Evolutionary conservation across 768 basidiomycete species (phyloP), one percentile per base, ranked within the genome.

Genomic region (Brasilioporus rufonigricans): DNA sequence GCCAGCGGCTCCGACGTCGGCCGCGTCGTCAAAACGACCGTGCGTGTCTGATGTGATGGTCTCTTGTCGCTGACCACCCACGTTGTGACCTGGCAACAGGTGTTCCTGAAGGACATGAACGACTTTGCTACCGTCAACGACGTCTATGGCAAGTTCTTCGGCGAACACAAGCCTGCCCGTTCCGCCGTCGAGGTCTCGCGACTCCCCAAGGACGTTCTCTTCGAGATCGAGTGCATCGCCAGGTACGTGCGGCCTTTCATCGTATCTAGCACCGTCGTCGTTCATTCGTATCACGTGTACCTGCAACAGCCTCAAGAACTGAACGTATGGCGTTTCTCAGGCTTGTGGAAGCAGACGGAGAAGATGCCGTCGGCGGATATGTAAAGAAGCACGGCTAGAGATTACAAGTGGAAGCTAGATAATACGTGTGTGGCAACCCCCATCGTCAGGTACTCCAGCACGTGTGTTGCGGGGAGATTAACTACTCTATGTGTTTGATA

Each of bases 171-270:
- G 72, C 96, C 97, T 44, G 94, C 97, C 4, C 80, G 97, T 57
- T 93, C 93, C 29, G 85, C 89, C 31, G 91, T 99, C 49, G 93
- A 98, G 75, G 92, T 93, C 31, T 77, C 87, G 32, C 79, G 92
- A 43, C 79, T 98, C 50, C 96, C 96, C 11, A 91, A 87, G 69
- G 91, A 93, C 64, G 95, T 92, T 10, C 77, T 95, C 33, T 85
- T 97, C 48, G 96, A 98, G 79, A 82, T 98, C 52, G 96, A 98
- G 73, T 86, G 83, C 56, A 88, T 94, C 70, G 91, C 86, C 13
- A 87, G 85, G 87, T 86, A 62, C 50, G 81, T 61, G 10, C 21
- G 2, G 19, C 12, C 21, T 3, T 7, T 54, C 13, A 6, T 43
- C 26, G 31, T 21, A n/a, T 40, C 12, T 18, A 7, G 27, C 44